Percentiles rank a stretch among this genome's conserved stretches.
Evolutionary conservation across 495 filamentous ascomycete genomes (phyloP).

Genomic region (Aspergillus kassunensis): DNA sequence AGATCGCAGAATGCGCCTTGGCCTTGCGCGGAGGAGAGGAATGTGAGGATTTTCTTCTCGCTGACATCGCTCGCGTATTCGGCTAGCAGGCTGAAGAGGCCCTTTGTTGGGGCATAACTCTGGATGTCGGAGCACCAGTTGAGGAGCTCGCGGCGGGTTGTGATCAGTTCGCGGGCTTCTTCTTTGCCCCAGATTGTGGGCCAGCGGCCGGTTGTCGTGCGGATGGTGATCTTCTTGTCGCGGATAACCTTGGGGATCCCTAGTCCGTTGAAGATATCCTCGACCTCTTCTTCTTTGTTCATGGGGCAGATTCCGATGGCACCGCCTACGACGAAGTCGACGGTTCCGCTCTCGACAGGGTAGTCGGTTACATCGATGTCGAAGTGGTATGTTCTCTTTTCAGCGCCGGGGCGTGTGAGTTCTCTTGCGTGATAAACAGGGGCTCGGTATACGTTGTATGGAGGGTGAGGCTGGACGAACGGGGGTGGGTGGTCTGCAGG

Average conservation of each 20-base stretch:
- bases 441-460: constrained; percentile 84
- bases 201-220: constrained; percentile 81
- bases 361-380: constrained; percentile 96
- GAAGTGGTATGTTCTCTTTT: constrained; percentile 96
- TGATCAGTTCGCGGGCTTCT: constrained; percentile 71
- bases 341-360: constrained; percentile 70
- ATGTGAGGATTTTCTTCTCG: constrained; percentile 84
- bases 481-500: constrained; percentile 64
- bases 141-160: constrained; percentile 83
- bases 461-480: constrained; percentile 93
- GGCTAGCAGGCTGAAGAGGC: constrained; percentile 77
- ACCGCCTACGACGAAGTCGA: constrained; percentile 95
- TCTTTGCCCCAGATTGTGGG: constrained; percentile 99
- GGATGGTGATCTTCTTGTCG: constrained; percentile 72
- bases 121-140: constrained; percentile 96
- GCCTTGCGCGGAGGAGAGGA: constrained; percentile 83
- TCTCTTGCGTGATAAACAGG: constrained; percentile 78
- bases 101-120: constrained; percentile 86
- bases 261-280: constrained; percentile 78
- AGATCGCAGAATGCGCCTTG: constrained; percentile 94
- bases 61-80: constrained; percentile 75
- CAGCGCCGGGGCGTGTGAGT: constrained; percentile 83
- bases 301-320: constrained; percentile 90
- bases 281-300: constrained; percentile 72
- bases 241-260: constrained; percentile 71